Percentiles rank a stretch among this genome's conserved stretches.
Conservation (phyloP, 352 stramenopile species). For the Thalassiosira ordinaria region DNA sequence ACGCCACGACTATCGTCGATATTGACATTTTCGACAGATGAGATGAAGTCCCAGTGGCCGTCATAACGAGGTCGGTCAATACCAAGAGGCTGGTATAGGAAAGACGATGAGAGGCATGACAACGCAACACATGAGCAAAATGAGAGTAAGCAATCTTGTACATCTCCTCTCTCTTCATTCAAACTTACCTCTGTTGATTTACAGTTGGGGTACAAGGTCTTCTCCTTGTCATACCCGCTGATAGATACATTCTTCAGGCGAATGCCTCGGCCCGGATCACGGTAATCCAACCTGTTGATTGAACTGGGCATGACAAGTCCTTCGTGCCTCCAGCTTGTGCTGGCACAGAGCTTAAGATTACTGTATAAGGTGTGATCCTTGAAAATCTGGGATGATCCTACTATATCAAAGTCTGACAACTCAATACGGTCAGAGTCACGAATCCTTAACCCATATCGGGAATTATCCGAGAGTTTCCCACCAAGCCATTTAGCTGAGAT, state of each 20-base stretch:
- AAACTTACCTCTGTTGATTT: slow-evolving; percentile 18
- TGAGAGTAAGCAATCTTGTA: too few relatives aligned
- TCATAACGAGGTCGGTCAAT: too few relatives aligned
- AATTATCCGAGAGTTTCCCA: slow-evolving; percentile 54
- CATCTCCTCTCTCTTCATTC: too few relatives aligned
- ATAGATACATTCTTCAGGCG: slow-evolving; percentile 53
- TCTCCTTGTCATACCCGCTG: slow-evolving; percentile 57
- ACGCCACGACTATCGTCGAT: slow-evolving; percentile 18
- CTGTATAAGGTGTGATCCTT: slow-evolving; percentile 48
- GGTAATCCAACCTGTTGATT: slow-evolving; percentile 15
- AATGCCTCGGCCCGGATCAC: slow-evolving; percentile 35
- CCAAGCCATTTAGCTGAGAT: slow-evolving; percentile 44
- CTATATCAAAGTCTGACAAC: slow-evolving; percentile 38
- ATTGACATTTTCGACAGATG: slow-evolving; percentile 12
- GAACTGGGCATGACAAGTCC: slow-evolving; percentile 40
- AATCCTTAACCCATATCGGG: slow-evolving; percentile 40
- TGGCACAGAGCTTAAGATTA: slow-evolving; percentile 45
- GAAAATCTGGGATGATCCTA: slow-evolving; percentile 40
- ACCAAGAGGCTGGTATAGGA: too few relatives aligned
- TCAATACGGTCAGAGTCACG: slow-evolving; percentile 25
- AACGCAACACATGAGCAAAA: too few relatives aligned
- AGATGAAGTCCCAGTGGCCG: slow-evolving; percentile 27
- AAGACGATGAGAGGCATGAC: too few relatives aligned
- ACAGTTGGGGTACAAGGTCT: slow-evolving; percentile 38
- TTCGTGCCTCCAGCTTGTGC: slow-evolving; percentile 26